phyloP scores from a whole-genome alignment of 169 alveolate genomes.

The Eimeria brunetti region DNA sequence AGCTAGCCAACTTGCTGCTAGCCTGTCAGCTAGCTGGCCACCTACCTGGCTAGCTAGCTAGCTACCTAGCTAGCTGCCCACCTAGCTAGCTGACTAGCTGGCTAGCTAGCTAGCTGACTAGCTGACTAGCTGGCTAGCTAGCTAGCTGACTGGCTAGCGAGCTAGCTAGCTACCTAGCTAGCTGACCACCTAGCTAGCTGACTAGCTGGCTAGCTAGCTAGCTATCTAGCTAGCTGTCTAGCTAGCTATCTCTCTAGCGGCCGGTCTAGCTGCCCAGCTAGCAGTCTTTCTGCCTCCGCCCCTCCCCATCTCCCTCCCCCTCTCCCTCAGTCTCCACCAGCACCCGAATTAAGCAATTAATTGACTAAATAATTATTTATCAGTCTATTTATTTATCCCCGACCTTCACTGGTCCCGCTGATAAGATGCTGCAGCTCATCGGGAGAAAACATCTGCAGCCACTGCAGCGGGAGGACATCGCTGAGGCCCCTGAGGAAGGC shows the following conservation, averaged over 20 bases:
- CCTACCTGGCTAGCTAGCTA: no score
- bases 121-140: neutral
- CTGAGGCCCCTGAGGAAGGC: constrained; percentile 95
- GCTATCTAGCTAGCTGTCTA: no score
- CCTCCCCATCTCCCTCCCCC: neutral
- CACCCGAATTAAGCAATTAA: no score
- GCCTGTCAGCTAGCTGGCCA: no score
- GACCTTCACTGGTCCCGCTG: constrained; percentile 92
- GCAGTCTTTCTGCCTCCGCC: neutral
- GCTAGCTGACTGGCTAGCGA: no score
- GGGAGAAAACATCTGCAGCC: constrained; percentile 94
- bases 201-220: no score
- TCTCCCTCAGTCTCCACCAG: neutral
- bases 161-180: no score
- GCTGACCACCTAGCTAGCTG: no score
- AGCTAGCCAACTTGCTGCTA: no score
- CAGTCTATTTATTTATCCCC: neutral
- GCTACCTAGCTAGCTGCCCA: no score
- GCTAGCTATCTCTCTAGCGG: neutral
- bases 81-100: neutral
- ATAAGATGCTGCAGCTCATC: constrained; percentile 96
- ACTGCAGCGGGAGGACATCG: constrained; percentile 92
- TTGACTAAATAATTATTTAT: no score
- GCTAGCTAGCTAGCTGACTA: neutral
- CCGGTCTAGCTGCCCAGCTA: neutral